Evolutionary conservation across 2,329 filamentous ascomycete genomes (phyloP).

Genomic region (Trichoderma sp.): DNA sequence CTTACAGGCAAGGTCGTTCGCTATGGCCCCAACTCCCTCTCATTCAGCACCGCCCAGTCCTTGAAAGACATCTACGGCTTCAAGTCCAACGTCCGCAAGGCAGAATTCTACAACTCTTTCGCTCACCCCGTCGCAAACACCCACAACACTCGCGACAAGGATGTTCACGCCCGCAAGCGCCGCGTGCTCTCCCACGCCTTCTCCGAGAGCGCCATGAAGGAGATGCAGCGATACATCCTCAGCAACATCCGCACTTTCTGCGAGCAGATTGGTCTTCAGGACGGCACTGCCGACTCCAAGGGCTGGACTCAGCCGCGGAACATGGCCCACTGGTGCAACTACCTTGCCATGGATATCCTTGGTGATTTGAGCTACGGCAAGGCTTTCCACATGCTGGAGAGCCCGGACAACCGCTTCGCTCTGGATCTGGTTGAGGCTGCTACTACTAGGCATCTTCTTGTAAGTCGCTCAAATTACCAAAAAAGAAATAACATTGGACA

Average conservation of each 20-base stretch:
- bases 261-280: conserved; percentile 48
- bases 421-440: conserved; percentile 65
- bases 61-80: conserved; percentile 66
- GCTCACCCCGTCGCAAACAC: conserved; percentile 69
- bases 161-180: conserved; percentile 66
- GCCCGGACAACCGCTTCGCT: conserved; percentile 60
- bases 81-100: conserved; percentile 61
- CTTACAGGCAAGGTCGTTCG: conserved; percentile 62
- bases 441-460: conserved; percentile 65
- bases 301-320: conserved; percentile 58
- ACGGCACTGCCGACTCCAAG: conserved; percentile 44
- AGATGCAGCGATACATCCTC: conserved; percentile 66
- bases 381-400: conserved; percentile 60
- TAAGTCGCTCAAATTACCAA: conserved; percentile 37
- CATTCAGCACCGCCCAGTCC: conserved; percentile 69
- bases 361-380: conserved; percentile 60
- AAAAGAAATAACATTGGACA: not conserved
- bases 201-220: conserved; percentile 61
- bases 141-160: conserved; percentile 68
- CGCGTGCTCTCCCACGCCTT: conserved; percentile 71
- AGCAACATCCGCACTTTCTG: conserved; percentile 66
- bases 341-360: conserved; percentile 60
- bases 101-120: conserved; percentile 71
- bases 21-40: conserved; percentile 73
- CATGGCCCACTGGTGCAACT: conserved; percentile 62